phyloP scores from a whole-genome alignment of 1,284 basidiomycete genomes.

The Limonomyces culmigenus region DNA sequence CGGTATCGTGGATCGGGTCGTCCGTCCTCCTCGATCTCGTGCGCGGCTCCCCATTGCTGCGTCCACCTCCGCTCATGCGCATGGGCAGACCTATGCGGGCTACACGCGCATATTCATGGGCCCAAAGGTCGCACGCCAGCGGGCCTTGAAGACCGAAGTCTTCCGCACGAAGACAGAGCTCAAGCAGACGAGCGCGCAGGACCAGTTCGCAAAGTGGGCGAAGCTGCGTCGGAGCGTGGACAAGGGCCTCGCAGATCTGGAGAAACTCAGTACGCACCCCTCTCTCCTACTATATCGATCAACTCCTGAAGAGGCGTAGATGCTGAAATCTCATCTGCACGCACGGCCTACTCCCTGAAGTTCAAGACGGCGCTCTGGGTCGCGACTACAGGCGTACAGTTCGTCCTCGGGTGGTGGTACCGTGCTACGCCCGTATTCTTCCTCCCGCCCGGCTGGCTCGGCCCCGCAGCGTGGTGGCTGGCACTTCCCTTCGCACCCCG shows the following conservation, averaged over 20 bases:
- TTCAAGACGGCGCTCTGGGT: conserved; percentile 70
- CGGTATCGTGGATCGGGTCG: conserved; percentile 79
- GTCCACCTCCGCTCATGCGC: conserved; percentile 8
- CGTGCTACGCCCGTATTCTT: conserved; percentile 80
- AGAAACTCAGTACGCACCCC: conserved; percentile 72
- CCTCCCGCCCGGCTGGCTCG: conserved; percentile 78
- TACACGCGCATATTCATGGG: conserved; percentile 54
- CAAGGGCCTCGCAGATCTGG: conserved; percentile 86
- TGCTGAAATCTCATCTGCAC: conserved; percentile 43
- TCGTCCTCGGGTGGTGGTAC: conserved; percentile 80
- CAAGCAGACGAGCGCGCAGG: conserved; percentile 82
- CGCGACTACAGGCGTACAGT: conserved; percentile 70
- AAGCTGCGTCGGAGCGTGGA: conserved; percentile 84
- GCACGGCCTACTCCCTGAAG: conserved; percentile 50
- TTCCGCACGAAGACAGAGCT: conserved; percentile 75
- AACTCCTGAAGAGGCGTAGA: conserved; percentile 27
- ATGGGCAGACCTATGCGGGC: conserved; percentile 43
- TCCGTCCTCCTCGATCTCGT: conserved; percentile 67
- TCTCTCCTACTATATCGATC: conserved; percentile 1
- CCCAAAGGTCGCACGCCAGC: conserved; percentile 35
- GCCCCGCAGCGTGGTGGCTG: conserved; percentile 69
- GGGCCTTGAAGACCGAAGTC: conserved; percentile 60
- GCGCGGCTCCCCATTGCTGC: conserved; percentile 13
- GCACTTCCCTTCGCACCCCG: conserved; percentile 69
- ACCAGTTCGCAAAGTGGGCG: conserved; percentile 98